Conservation (phyloP, 164 flowering plant genomes). For the Annona squamosa region DNA sequence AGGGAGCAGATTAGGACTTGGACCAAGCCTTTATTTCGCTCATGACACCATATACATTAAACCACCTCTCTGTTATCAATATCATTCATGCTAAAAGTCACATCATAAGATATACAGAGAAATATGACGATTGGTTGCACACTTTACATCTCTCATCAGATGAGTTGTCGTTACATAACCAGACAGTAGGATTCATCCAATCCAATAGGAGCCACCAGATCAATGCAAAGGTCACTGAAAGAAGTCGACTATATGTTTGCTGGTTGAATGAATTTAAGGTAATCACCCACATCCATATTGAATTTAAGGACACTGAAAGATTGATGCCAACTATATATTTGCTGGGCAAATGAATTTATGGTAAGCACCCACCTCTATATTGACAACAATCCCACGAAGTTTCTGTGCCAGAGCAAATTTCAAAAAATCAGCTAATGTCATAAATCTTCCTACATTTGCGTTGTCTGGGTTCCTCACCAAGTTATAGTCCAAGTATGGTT, state of each 20-base stretch:
- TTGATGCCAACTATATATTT: not conserved
- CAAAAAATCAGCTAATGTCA: constrained; percentile 29
- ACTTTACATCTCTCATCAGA: not conserved
- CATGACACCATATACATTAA: not conserved
- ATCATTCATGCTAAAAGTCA: not conserved
- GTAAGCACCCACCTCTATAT: constrained; percentile 27
- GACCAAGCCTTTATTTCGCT: not conserved
- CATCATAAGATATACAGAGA: not conserved
- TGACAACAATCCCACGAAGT: constrained; percentile 33
- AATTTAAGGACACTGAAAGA: constrained; percentile 3
- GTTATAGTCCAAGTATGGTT: constrained; percentile 7
- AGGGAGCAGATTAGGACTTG: not conserved
- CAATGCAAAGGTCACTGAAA: not conserved
- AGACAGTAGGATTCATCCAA: not conserved
- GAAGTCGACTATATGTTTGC: not conserved
- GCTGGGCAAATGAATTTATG: not conserved
- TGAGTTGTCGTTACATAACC: not conserved
- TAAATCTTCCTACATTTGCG: constrained; percentile 23
- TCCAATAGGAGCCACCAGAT: not conserved
- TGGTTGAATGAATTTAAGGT: not conserved
- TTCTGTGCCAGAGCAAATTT: constrained; percentile 19
- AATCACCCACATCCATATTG: constrained; percentile 29
- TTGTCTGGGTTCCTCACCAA: constrained; percentile 29
- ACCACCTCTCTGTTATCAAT: not conserved
- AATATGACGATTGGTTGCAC: not conserved